Percentiles rank a stretch among this genome's conserved stretches.
phyloP scores from a whole-genome alignment of 2,329 filamentous ascomycete species.

The Mycosphaerella arachidis region DNA sequence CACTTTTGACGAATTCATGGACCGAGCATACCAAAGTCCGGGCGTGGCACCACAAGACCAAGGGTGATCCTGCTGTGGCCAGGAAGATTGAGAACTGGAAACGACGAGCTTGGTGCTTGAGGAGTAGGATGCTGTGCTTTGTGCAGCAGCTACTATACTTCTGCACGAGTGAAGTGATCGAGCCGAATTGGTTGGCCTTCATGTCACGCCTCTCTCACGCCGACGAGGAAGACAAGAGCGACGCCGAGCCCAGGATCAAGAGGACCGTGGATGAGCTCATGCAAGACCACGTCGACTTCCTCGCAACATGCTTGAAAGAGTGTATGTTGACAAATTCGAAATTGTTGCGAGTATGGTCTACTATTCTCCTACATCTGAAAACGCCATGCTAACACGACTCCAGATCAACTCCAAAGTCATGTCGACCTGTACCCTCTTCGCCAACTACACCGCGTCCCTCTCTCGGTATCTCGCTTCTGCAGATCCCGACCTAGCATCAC shows the following conservation, averaged over 20 bases:
- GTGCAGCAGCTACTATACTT: constrained; percentile 96
- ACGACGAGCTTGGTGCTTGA: constrained; percentile 81
- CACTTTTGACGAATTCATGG: constrained; percentile 81
- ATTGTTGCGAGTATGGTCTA: constrained; percentile 69
- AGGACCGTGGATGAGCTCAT: constrained; percentile 94
- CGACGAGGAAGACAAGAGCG: constrained; percentile 38
- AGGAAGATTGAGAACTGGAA: constrained; percentile 83
- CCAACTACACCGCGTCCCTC: constrained; percentile 80
- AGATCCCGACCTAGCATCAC: constrained; percentile 69
- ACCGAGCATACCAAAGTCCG: constrained; percentile 77
- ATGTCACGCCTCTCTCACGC: constrained; percentile 73
- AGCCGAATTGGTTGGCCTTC: constrained; percentile 92
- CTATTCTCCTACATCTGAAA: background rate
- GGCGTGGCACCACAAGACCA: constrained; percentile 71
- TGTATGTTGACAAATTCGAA: constrained; percentile 99
- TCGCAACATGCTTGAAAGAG: constrained; percentile 96
- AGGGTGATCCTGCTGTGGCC: constrained; percentile 48
- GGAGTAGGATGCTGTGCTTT: constrained; percentile 93
- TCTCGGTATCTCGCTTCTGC: constrained; percentile 78
- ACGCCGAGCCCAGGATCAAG: constrained; percentile 42
- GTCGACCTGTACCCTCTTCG: constrained; percentile 92
- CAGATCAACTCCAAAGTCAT: constrained; percentile 97
- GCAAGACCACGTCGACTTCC: constrained; percentile 97
- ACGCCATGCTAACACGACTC: constrained; percentile 7
- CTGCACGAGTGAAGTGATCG: constrained; percentile 93